Conservation (phyloP, 306 rosid species). For the Ammopiptanthus mongolicus region DNA sequence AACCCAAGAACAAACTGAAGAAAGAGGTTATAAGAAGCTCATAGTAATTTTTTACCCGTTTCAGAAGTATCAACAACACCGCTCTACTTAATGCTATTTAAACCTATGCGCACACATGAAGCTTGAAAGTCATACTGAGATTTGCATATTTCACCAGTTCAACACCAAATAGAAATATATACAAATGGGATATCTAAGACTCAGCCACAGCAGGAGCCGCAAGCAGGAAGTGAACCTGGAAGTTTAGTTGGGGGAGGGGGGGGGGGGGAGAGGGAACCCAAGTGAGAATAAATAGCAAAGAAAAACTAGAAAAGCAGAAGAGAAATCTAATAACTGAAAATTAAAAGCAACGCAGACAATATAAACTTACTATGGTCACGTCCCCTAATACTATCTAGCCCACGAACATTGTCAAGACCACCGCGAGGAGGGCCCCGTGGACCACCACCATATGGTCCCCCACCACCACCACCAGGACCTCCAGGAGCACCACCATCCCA, state of each 20-base stretch:
- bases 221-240: constrained; percentile 86
- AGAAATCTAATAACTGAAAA: not conserved
- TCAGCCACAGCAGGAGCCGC: constrained; percentile 98
- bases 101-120: not conserved
- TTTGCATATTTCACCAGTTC: constrained; percentile 1
- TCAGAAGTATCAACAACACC: not conserved
- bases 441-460: constrained; percentile 82
- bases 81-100: not conserved
- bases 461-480: constrained; percentile 51
- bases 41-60: not conserved
- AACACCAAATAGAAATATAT: constrained; percentile 5
- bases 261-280: too few species aligned
- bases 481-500: constrained; percentile 90
- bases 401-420: constrained; percentile 87
- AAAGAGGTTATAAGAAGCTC: not conserved
- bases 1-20: not conserved
- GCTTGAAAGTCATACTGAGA: not conserved
- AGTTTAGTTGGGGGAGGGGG: too few species aligned
- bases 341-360: not conserved
- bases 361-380: constrained; percentile 77
- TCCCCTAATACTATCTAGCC: constrained; percentile 57
- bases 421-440: constrained; percentile 86
- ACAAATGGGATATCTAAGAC: not conserved
- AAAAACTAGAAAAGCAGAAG: not conserved
- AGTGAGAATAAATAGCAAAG: not conserved